Conservation (phyloP, 345 rosid genomes). For the Arabidopsis arenosa region DNA sequence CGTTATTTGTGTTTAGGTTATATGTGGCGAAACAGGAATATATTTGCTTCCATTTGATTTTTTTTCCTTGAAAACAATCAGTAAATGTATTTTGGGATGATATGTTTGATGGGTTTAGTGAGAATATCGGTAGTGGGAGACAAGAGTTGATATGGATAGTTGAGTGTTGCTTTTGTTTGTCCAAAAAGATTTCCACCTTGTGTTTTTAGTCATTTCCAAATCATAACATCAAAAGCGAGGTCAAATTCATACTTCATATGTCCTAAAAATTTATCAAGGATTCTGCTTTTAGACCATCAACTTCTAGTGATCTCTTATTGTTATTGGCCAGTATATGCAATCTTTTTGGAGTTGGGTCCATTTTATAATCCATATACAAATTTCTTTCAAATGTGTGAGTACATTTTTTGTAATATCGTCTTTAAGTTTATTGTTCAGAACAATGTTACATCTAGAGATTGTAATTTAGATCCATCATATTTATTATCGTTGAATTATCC, state of each 20-base stretch:
- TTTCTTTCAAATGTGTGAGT: not conserved
- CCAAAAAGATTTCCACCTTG: slow-evolving; percentile 28
- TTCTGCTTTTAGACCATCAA: slow-evolving; percentile 42
- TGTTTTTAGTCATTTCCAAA: slow-evolving; percentile 43
- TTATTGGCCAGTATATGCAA: slow-evolving; percentile 24
- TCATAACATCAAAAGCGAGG: slow-evolving; percentile 36
- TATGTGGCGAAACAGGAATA: not conserved
- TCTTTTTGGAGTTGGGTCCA: slow-evolving; percentile 14
- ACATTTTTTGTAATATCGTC: not conserved
- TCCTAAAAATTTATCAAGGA: slow-evolving; percentile 17
- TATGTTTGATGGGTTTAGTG: slow-evolving; percentile 13
- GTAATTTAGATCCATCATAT: not conserved
- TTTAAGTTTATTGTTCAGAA: not conserved
- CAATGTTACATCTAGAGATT: not conserved
- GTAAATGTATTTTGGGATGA: slow-evolving; percentile 8
- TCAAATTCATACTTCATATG: slow-evolving; percentile 38
- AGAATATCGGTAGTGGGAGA: slow-evolving; percentile 30
- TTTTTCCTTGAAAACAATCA: slow-evolving; percentile 5
- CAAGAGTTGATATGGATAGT: slow-evolving; percentile 36
- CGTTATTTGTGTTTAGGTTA: not conserved
- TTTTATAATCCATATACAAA: not conserved
- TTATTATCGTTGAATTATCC: not conserved
- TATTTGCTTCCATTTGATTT: not conserved
- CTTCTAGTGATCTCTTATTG: slow-evolving; percentile 33
- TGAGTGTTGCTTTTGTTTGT: slow-evolving; percentile 33